A percentile compares a stretch with the other conserved stretches of the same genome.
Conservation (phyloP, 2,329 filamentous ascomycete genomes). For the Penicillium sp. region DNA sequence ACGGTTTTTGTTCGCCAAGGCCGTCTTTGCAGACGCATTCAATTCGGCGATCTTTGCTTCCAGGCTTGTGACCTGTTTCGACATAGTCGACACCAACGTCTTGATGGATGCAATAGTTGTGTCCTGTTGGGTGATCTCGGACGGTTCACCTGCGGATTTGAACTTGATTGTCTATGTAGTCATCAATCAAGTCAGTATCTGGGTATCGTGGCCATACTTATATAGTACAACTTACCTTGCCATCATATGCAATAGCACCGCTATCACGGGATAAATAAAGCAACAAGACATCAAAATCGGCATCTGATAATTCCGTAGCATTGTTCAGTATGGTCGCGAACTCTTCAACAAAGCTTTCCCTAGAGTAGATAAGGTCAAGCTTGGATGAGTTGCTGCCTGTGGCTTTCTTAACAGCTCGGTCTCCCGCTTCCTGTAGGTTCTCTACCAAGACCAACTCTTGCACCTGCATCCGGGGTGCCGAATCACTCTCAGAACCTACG, state of each 20-base stretch:
- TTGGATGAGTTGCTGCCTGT: constrained; percentile 47
- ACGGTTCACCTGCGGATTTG: constrained; percentile 51
- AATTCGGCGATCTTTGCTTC: constrained; percentile 52
- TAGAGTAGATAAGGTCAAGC: constrained; percentile 67
- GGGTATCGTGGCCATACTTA: not conserved
- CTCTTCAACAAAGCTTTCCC: constrained; percentile 59
- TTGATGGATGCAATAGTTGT: constrained; percentile 76
- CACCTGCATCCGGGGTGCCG: constrained; percentile 35
- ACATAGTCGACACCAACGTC: constrained; percentile 67
- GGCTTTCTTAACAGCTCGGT: constrained; percentile 51
- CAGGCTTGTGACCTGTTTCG: constrained; percentile 64
- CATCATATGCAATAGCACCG: constrained; percentile 49
- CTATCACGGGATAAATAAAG: constrained; percentile 68
- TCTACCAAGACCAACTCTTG: constrained; percentile 50
- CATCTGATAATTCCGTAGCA: constrained; percentile 54
- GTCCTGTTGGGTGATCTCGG: constrained; percentile 72
- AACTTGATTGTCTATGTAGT: constrained; percentile 75
- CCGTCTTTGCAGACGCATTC: constrained; percentile 61
- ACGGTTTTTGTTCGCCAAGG: constrained; percentile 70
- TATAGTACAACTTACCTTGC: constrained; percentile 37
- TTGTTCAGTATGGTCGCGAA: constrained; percentile 56
- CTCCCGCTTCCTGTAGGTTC: constrained; percentile 58
- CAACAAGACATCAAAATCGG: constrained; percentile 68
- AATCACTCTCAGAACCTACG: constrained; percentile 41
- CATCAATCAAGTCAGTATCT: constrained; percentile 18